Percentiles rank a stretch among this genome's conserved stretches.
Evolutionary conservation across 2,329 filamentous ascomycete species (phyloP).

Genomic region (Monosporascus cannonballus): DNA sequence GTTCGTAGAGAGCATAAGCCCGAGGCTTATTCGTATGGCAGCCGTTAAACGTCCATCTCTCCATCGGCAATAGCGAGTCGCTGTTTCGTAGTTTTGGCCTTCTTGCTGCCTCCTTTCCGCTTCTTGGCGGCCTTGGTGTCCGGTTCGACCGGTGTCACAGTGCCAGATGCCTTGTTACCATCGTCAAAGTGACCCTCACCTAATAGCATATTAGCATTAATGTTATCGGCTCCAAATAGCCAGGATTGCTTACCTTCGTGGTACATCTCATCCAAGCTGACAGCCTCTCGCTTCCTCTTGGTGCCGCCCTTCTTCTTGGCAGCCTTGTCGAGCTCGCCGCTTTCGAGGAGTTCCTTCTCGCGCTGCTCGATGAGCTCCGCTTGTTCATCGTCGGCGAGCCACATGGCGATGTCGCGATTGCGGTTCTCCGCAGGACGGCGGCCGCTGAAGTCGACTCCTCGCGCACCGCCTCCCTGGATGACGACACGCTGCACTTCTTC

Average conservation of each 20-base stretch:
- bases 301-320: constrained; percentile 53
- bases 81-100: constrained; percentile 64
- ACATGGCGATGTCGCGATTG: constrained; percentile 97
- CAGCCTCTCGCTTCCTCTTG: constrained; percentile 51
- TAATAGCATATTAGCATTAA: constrained; percentile 37
- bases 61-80: constrained; percentile 63
- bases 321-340: constrained; percentile 59
- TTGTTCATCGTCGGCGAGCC: constrained; percentile 96
- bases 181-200: constrained; percentile 97
- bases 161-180: constrained; percentile 73
- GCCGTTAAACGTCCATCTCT: constrained; percentile 32
- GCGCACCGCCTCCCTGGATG: constrained; percentile 81
- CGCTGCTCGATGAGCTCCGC: constrained; percentile 89
- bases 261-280: constrained; percentile 93
- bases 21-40: not conserved
- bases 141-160: constrained; percentile 69
- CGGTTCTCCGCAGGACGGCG: constrained; percentile 81
- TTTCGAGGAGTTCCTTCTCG: constrained; percentile 78
- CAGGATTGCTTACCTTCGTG: constrained; percentile 77
- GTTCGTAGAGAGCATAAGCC: constrained; percentile 1
- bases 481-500: constrained; percentile 98
- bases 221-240: not conserved
- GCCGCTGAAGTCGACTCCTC: constrained; percentile 94
- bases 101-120: constrained; percentile 48
- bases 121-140: constrained; percentile 50